Base-by-base conservation (phyloP, 129 eudicot genomes). In the Gnaphalium uliginosum region DNA sequence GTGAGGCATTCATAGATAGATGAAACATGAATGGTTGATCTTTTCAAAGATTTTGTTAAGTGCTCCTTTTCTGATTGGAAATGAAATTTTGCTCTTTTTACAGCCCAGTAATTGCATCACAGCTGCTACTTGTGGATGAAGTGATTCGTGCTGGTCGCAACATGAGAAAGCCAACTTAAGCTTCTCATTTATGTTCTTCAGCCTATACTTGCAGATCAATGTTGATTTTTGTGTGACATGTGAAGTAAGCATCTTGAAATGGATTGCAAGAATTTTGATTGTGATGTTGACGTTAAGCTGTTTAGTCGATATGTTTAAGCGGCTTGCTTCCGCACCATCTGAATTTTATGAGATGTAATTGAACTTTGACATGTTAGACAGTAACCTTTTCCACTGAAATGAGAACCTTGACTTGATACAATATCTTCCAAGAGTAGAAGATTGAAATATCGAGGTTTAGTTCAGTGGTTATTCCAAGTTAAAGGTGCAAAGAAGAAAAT, bases 121-220 rank as follows among this genome's bases (percentile, higher is more conserved):
- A 92, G 81, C 78, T 92, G 82, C 85, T 92, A 59, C 89, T 92
- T 7, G 98, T 92, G 68, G 96, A 92, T 87, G 96, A 92, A 85
- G 96, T 92, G 59, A 92, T 92, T 60, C 93, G 94, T 78, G 96
- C 98, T 8, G 98, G 98, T n/a, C 96, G 98, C 43, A 92, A 92
- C 84, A 89, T 89, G 96, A 75, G 97, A 74, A 92, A 92, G 72
- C 93, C 97, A 4, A 80, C 74, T 66, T 89, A 86, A 71, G 25
- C 11, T 48, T 27, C 22, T 29, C 22, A 35, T 19, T 75, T 41
- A n/a, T 61, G 70, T 39, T 62, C 9, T 74, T 63, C 43, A 26
- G 18, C 18, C 51, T 43, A 43, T 4, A 43, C 51, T 43, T 43
- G 51, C 51, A 43, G 51, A 18, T 14, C 51, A 37, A 37, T 37